phyloP scores from a whole-genome alignment of 108 stramenopile genomes.

The Aurantiochytrium sp. region DNA sequence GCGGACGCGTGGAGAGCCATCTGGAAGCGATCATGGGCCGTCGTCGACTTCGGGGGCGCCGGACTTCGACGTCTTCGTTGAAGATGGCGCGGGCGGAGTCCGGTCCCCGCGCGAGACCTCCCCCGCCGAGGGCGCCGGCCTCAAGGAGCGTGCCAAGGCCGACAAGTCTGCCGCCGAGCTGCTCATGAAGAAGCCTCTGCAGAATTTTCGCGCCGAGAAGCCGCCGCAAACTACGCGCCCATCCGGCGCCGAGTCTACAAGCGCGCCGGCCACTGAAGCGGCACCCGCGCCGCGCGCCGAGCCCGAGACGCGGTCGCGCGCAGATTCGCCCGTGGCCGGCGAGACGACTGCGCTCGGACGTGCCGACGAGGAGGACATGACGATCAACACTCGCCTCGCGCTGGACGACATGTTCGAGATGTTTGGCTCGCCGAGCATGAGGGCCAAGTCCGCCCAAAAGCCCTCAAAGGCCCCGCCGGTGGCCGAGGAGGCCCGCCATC shows the following conservation, averaged over 20 bases:
- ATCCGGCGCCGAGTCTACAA: not conserved
- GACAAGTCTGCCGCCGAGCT: not conserved
- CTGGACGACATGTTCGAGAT: constrained; percentile 17
- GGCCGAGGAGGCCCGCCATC: no score
- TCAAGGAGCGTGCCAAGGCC: not conserved
- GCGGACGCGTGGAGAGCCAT: not conserved
- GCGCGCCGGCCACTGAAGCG: no score
- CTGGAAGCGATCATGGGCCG: not conserved
- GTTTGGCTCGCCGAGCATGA: constrained; percentile 35
- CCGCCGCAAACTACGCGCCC: not conserved
- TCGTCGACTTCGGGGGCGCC: no score
- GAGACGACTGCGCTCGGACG: not conserved
- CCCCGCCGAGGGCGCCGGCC: not conserved
- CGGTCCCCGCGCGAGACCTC: not conserved
- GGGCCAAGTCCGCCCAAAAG: not conserved
- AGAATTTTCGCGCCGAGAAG: not conserved
- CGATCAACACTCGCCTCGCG: constrained; percentile 39
- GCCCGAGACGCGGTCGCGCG: no score
- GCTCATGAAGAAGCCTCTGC: constrained; percentile 32
- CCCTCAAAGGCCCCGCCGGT: not conserved
- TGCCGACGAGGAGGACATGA: constrained; percentile 33
- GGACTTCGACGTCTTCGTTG: not conserved
- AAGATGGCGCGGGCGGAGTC: not conserved
- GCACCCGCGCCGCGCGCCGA: no score
- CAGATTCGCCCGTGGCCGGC: no score